phyloP scores from a whole-genome alignment of 805 yeast genomes.

The Yarrowia keelungensis region DNA sequence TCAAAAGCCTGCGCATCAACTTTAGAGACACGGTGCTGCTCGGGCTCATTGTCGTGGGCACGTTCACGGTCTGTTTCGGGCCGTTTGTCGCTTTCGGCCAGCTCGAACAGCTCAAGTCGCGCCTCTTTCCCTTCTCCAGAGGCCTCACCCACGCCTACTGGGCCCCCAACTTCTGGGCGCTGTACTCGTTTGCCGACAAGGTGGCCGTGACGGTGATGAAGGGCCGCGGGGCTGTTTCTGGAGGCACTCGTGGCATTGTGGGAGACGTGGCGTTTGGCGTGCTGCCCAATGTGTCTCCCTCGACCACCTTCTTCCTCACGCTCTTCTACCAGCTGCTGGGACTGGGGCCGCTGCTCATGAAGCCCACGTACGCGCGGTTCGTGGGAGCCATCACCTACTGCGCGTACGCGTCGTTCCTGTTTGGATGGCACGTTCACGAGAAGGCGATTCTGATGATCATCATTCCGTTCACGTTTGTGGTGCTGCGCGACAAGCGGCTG shows the following conservation, averaged over 20 bases:
- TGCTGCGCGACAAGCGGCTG: conserved; percentile 71
- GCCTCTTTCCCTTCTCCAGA: conserved; percentile 92
- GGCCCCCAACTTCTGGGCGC: conserved; percentile 98
- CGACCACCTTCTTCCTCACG: conserved; percentile 76
- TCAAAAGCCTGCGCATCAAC: conserved; percentile 58
- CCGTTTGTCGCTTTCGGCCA: conserved; percentile 74
- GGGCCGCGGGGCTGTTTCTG: conserved; percentile 45
- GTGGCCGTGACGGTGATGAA: conserved; percentile 44
- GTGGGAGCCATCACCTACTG: conserved; percentile 86
- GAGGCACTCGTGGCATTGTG: conserved; percentile 84
- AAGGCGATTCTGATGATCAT: conserved; percentile 92
- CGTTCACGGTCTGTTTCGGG: conserved; percentile 72
- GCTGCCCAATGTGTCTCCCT: conserved; percentile 81
- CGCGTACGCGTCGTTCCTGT: conserved; percentile 87
- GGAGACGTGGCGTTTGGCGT: conserved; percentile 87
- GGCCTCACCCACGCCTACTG: conserved; percentile 98
- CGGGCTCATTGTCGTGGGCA: conserved; percentile 65
- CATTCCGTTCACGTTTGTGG: conserved; percentile 83
- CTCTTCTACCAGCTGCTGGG: conserved; percentile 85
- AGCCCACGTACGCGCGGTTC: conserved; percentile 78
- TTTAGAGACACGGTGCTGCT: conserved; percentile 68
- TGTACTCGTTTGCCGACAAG: conserved; percentile 84
- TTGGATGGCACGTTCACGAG: conserved; percentile 99
- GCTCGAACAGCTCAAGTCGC: conserved; percentile 65
- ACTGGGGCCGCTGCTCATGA: conserved; percentile 65